These are phyloP conservation scores for Cercospora citrullina DNA, from an alignment of 2,329 filamentous ascomycete species.

Conservation along the genomic window DNA sequence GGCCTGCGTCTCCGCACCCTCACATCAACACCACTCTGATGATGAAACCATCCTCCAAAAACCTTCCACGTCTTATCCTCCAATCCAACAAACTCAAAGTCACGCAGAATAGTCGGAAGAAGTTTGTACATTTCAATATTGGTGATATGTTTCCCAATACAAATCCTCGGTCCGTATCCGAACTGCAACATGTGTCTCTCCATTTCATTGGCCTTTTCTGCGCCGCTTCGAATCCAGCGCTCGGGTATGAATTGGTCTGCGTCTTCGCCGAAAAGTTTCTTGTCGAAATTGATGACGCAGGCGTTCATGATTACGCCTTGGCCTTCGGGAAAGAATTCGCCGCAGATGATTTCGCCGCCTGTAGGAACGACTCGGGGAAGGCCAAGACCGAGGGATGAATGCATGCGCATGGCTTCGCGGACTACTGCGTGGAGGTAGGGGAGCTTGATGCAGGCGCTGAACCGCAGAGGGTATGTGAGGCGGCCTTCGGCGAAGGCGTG, in stretches of 20 bases:
- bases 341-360: background rate
- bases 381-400: conserved; percentile 24
- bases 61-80: conserved; percentile 17
- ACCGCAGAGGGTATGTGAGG: conserved; percentile 35
- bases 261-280: conserved; percentile 13
- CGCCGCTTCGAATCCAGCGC: conserved; percentile 8
- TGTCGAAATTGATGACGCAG: conserved; percentile 9
- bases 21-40: conserved; percentile 11
- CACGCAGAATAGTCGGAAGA: conserved; percentile 7
- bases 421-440: conserved; percentile 49
- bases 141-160: conserved; percentile 17
- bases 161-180: conserved; percentile 14
- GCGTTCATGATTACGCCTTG: conserved; percentile 9
- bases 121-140: conserved; percentile 17
- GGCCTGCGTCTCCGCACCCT: background rate
- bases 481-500: conserved; percentile 27
- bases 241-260: conserved; percentile 12
- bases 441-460: conserved; percentile 38
- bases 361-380: conserved; percentile 8
- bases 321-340: background rate
- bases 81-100: conserved; percentile 14
- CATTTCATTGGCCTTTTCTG: conserved; percentile 7
- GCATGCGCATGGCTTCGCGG: conserved; percentile 48
- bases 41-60: conserved; percentile 16
- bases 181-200: conserved; percentile 13